These are phyloP conservation scores for Saururus chinensis DNA, from an alignment of 164 flowering plant species.

Conservation along the genomic window DNA sequence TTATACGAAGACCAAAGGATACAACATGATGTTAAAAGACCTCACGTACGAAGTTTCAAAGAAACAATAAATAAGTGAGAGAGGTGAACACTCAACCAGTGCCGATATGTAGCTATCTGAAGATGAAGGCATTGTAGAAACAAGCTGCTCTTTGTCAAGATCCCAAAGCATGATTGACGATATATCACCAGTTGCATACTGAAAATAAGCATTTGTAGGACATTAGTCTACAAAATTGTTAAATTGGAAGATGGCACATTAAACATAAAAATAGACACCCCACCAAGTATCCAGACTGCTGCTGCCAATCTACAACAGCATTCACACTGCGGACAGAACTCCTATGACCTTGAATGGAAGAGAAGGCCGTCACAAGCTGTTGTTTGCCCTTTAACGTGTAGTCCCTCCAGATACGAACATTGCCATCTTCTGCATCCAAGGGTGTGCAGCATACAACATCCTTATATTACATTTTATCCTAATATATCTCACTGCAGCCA, in stretches of 20 bases:
- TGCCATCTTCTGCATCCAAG: slow-evolving; percentile 65
- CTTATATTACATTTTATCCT: not conserved
- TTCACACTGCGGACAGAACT: slow-evolving; percentile 66
- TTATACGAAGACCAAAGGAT: too few species aligned
- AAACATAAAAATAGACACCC: not conserved
- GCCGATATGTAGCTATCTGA: slow-evolving; percentile 77
- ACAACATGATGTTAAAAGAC: too few species aligned
- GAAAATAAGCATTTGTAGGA: not conserved
- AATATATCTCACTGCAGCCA: slow-evolving; percentile 7
- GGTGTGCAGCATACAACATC: not conserved
- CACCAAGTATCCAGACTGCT: slow-evolving; percentile 94
- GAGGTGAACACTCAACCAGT: slow-evolving; percentile 41
- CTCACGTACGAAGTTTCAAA: too few species aligned
- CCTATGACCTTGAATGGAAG: slow-evolving; percentile 81
- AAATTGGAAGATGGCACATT: not conserved
- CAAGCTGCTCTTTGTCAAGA: slow-evolving; percentile 85
- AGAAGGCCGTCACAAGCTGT: slow-evolving; percentile 86
- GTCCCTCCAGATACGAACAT: slow-evolving; percentile 88
- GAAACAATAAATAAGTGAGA: not conserved
- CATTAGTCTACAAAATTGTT: too few species aligned
- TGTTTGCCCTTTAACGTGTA: slow-evolving; percentile 53
- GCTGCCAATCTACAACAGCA: slow-evolving; percentile 99
- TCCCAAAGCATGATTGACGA: slow-evolving; percentile 91
- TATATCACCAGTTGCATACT: slow-evolving; percentile 88
- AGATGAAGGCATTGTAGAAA: slow-evolving; percentile 49